Conservation (phyloP, 352 stramenopile genomes). For the Phytophthora sp. region DNA sequence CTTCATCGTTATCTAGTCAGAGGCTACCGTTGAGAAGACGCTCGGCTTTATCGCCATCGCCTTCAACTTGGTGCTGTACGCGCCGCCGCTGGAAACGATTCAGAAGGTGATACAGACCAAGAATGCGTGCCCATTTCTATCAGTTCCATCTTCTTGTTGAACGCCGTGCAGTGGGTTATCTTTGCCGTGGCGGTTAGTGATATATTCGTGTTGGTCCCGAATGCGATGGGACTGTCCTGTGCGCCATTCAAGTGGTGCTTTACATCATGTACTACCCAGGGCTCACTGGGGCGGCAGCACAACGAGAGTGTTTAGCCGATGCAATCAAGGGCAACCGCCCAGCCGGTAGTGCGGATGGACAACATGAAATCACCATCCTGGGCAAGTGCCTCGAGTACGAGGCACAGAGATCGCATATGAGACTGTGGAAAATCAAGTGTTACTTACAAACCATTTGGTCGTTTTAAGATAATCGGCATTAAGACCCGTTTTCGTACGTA, state of each 20-base stretch:
- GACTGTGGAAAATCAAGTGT: too few relatives aligned
- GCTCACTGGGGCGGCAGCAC: not conserved
- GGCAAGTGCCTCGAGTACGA: constrained; percentile 18
- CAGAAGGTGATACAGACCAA: constrained; percentile 46
- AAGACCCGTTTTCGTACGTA: too few relatives aligned
- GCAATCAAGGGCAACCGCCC: not conserved
- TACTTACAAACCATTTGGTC: too few relatives aligned
- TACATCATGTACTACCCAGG: constrained; percentile 47
- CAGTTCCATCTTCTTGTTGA: constrained; percentile 41
- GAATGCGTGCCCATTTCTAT: constrained; percentile 52
- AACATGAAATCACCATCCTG: constrained; percentile 16
- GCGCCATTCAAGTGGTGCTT: constrained; percentile 46
- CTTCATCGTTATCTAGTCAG: constrained; percentile 41
- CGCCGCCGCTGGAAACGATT: constrained; percentile 53
- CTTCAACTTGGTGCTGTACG: constrained; percentile 52
- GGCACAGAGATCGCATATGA: constrained; percentile 11
- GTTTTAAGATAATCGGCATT: too few relatives aligned
- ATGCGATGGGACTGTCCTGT: constrained; percentile 40
- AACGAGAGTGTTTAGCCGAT: not conserved
- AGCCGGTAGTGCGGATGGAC: not conserved
- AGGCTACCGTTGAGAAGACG: constrained; percentile 35
- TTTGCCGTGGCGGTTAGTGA: constrained; percentile 47
- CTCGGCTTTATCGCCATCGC: constrained; percentile 48
- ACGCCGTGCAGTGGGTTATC: constrained; percentile 54
- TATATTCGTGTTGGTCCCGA: constrained; percentile 47